Base-by-base conservation (phyloP, 1,139 yeast species). In the Scheffersomyces segobiensis region DNA sequence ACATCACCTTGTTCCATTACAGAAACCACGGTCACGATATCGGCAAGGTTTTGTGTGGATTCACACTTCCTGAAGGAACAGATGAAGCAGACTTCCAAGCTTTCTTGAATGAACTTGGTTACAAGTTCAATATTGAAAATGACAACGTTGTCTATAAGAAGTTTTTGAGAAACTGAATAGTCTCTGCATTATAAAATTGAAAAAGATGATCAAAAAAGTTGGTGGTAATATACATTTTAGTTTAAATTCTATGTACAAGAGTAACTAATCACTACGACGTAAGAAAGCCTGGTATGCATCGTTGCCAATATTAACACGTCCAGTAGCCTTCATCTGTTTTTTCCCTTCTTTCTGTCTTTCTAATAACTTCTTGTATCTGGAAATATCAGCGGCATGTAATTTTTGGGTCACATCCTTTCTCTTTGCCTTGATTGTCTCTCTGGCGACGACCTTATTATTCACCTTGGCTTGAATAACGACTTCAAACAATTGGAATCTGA, bases 21-120 rank as follows among this genome's bases (percentile, higher is more conserved):
- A 87, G 99, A 81, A 93, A 95, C 76, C 96, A 93, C 67, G 99
- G 99, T 46, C 89, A 95, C 57, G 99, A 95, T 72, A 85, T 95
- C 54, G 98, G 97, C 52, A 92, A 92, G 72, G 91, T 95, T 0
- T 80, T 95, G 63, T 95, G 97, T 56, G 99, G 97, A 46, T 84
- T 96, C 60, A 87, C 87, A 52, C 92, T 93, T 39, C 98, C 98
- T 3, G 84, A 85, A 52, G 82, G 82, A 47, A 92, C 95, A 50
- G 77, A 79, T 53, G 86, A 77, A 46, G 84, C 82, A 51, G 84
- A 79, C 14, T 89, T 93, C 71, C 86, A 88, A 63, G 76, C 78
- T 24, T 91, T 92, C 74, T 81, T 95, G 73, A 79, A 83, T 53
- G 81, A 84, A 51, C 80, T 93, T 63, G 96, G 93, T 24, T 95